Evolutionary conservation across 2,329 filamentous ascomycete genomes (phyloP), one percentile per base, ranked within the genome.

Genomic region (Phialophora verrucosa): DNA sequence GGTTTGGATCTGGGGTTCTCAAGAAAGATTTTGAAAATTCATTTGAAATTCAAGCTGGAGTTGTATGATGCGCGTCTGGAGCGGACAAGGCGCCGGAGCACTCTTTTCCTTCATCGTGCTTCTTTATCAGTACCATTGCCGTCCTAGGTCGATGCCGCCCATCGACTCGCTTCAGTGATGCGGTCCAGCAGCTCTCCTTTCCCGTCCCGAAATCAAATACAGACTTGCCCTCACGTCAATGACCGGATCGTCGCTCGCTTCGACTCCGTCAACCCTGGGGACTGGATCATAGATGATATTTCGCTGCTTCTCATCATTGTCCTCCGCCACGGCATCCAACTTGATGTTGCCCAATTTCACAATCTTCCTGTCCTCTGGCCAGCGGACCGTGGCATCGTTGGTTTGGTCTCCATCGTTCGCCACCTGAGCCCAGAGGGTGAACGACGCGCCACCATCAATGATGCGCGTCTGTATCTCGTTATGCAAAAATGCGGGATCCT

Each of bases 271-370:
- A 1, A 87, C 80, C 61, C 85, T 77, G 4, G 85, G 85, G 58
- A 87, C 80, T 1, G 85, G 85, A 76, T 88, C 85, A 69, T 85
- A 87, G 68, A 88, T 87, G 49, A 84, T 77, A 35, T 77, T 75
- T 76, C 86, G 83, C 76, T 84, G 81, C 76, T 82, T 75, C 64
- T 74, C 73, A 44, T 79, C 76, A n/a, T 79, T 76, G 42, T 72
- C 69, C 25, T 75, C 73, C 29, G 80, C 73, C 10, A 81, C 64
- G 27, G 73, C 72, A 25, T 83, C 78, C 10, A 87, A 63, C 64
- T 71, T 79, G 7, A 87, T 72, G 0, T 72, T 79, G 0, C 85
- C 85, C 62, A 88, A 72, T 68, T 84, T 81, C 3, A 86, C 82
- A 23, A 84, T 57, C 67, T 81, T 70, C 44, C 84, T 78, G 3